Conservation (phyloP, 192 early-diverging fungal genomes). For the Geranomyces michiganensis region DNA sequence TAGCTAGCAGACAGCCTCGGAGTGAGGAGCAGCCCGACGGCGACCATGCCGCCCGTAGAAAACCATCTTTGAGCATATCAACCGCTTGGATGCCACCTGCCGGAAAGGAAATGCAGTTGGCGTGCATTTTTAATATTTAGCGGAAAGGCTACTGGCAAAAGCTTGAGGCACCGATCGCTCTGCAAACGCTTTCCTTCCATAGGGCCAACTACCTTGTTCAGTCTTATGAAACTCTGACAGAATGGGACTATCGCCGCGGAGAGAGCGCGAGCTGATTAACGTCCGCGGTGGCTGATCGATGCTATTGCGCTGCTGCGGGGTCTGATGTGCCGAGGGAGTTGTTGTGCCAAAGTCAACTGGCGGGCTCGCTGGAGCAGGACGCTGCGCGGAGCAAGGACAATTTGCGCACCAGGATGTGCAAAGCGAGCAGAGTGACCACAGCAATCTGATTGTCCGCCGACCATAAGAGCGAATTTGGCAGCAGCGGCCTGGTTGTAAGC, state of each 20-base stretch:
- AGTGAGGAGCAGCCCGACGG: constrained; percentile 13
- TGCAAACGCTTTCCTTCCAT: too few relatives aligned
- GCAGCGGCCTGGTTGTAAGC: constrained; percentile 18
- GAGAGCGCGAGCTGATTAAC: not conserved
- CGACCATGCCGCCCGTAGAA: constrained; percentile 22
- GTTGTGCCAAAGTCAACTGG: too few relatives aligned
- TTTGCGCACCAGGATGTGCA: constrained; percentile 28
- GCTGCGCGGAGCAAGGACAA: too few relatives aligned
- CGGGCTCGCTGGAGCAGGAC: too few relatives aligned
- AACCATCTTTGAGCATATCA: constrained; percentile 21
- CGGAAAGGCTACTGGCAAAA: too few relatives aligned
- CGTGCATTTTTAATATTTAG: too few relatives aligned
- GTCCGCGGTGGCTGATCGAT: not conserved
- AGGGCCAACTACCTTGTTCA: not conserved
- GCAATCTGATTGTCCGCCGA: constrained; percentile 37
- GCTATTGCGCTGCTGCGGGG: not conserved
- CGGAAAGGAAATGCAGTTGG: not conserved
- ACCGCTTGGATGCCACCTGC: constrained; percentile 15
- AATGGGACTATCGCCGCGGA: not conserved
- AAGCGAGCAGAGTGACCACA: constrained; percentile 8
- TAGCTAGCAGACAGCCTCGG: constrained; percentile 30
- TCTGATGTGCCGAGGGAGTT: not conserved
- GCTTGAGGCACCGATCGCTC: too few relatives aligned
- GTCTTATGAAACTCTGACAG: not conserved
- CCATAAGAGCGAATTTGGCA: constrained; percentile 26